Conservation (phyloP, 1,139 yeast genomes). For the Yamadazyma triangularis region DNA sequence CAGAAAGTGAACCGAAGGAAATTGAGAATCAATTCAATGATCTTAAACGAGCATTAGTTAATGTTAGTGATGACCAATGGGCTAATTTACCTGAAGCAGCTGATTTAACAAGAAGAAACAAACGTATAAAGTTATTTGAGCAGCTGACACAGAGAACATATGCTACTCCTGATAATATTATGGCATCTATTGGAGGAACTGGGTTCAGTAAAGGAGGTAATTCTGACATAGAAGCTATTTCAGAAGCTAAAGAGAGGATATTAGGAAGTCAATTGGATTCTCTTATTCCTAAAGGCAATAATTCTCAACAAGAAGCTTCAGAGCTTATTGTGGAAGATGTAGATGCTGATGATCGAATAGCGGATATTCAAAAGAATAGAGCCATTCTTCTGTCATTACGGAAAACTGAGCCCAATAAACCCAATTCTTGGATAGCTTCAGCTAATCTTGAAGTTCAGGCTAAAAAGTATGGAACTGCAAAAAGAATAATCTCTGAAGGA, state of each 20-base stretch:
- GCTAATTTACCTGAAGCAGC: slow-evolving; percentile 79
- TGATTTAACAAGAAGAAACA: slow-evolving; percentile 78
- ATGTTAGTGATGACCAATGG: slow-evolving; percentile 74
- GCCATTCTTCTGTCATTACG: slow-evolving; percentile 63
- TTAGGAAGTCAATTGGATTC: slow-evolving; percentile 45
- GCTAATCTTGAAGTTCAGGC: slow-evolving; percentile 76
- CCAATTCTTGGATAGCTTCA: slow-evolving; percentile 85
- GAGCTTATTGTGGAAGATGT: slow-evolving; percentile 21
- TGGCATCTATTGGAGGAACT: slow-evolving; percentile 16
- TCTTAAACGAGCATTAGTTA: slow-evolving; percentile 57
- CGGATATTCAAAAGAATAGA: slow-evolving; percentile 43
- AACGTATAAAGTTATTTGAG: slow-evolving; percentile 60
- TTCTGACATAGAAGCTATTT: slow-evolving; percentile 36
- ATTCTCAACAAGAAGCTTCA: background rate
- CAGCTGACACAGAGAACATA: slow-evolving; percentile 67
- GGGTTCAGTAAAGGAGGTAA: slow-evolving; percentile 9
- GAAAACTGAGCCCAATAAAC: slow-evolving; percentile 65
- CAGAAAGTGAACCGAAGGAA: slow-evolving; percentile 10
- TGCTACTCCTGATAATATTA: slow-evolving; percentile 76
- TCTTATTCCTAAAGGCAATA: slow-evolving; percentile 12
- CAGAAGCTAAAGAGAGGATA: slow-evolving; percentile 19
- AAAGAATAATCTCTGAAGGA: slow-evolving; percentile 62
- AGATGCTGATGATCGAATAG: slow-evolving; percentile 25
- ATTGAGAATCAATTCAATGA: slow-evolving; percentile 35
- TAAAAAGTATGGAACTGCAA: slow-evolving; percentile 53